Base-by-base conservation (phyloP, 345 rosid species). In the Syzygium jambos region DNA sequence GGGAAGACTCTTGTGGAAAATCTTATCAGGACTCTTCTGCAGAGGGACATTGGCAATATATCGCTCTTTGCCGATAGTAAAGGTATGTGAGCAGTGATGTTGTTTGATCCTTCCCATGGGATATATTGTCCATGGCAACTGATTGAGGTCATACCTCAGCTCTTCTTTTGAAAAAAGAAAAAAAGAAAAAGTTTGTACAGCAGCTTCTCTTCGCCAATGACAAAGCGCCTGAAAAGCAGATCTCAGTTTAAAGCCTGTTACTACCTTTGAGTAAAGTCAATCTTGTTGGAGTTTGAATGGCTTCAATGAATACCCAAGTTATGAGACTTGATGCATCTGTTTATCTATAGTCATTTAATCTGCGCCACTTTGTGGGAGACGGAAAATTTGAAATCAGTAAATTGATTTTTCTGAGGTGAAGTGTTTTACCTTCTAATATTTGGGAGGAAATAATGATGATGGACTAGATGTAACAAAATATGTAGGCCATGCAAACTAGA, bases 11-110 rank as follows among this genome's bases (percentile, higher is more conserved):
- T 97, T 49, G 91, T 97, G 21, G 98, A 97, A 94, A 96, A 94
- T 90, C 90, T 97, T 56, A 94, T 96, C 57, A 94, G 95, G 89
- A 92, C 98, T 87, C 98, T 97, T 85, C 96, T 97, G 86, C 99
- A 94, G 56, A 95, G 94, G 89, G 99, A 96, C 88, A 97, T 97
- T 87, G 98, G 99, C 87, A 96, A 97, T 87, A 97, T 97, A 90
- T 89, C 99, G n/a, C 99, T 97, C 55, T 97, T 97, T 89, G 99
- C 99, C 0, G 99, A 97, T 91, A 95, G 99, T 89, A 92, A 94
- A 95, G 99, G 99, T 97, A 94, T 86, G 59, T 4, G 15, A 61
- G 53, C 51, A 53, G 82, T 10, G 27, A 73, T 38, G 82, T 38
- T 73, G 46, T 19, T 73, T 73, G 49, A 38, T 73, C 27, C 49